These are phyloP conservation scores for Termitomyces sp. DNA, from an alignment of 1,284 basidiomycete genomes.

Conservation along the genomic window DNA sequence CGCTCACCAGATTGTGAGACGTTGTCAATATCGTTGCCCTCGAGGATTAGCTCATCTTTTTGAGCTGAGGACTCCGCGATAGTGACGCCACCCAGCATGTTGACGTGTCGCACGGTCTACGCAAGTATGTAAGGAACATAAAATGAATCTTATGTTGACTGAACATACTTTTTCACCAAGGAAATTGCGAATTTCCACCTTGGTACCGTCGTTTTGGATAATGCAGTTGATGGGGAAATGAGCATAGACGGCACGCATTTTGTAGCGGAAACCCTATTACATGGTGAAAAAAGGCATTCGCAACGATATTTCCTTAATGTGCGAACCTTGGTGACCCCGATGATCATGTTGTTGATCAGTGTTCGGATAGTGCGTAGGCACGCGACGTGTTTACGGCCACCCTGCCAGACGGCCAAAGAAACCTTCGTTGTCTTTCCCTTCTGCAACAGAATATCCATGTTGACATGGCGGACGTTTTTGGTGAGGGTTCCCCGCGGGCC, in stretches of 20 bases:
- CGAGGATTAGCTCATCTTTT: conserved; percentile 93
- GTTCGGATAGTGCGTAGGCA: conserved; percentile 96
- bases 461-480: conserved; percentile 91
- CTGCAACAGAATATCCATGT: conserved; percentile 92
- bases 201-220: conserved; percentile 76
- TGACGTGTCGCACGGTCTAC: conserved; percentile 86
- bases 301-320: neutral
- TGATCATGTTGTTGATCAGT: conserved; percentile 96
- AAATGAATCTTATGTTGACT: neutral
- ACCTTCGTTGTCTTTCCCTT: conserved; percentile 75
- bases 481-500: conserved; percentile 87
- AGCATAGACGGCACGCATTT: conserved; percentile 99
- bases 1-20: conserved; percentile 87
- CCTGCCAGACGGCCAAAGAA: conserved; percentile 96
- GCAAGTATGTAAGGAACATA: neutral
- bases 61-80: conserved; percentile 89
- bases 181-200: conserved; percentile 98
- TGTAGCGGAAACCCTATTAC: conserved; percentile 94
- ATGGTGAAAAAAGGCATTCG: neutral
- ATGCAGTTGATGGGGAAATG: conserved; percentile 99
- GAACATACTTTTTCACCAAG: conserved; percentile 82
- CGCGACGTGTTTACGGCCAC: conserved; percentile 96
- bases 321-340: conserved; percentile 87
- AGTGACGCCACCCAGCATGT: conserved; percentile 88
- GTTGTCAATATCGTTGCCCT: conserved; percentile 93